phyloP scores from a whole-genome alignment of 163 green algal genomes.

The Chlamydomonas reinhardtii region DNA sequence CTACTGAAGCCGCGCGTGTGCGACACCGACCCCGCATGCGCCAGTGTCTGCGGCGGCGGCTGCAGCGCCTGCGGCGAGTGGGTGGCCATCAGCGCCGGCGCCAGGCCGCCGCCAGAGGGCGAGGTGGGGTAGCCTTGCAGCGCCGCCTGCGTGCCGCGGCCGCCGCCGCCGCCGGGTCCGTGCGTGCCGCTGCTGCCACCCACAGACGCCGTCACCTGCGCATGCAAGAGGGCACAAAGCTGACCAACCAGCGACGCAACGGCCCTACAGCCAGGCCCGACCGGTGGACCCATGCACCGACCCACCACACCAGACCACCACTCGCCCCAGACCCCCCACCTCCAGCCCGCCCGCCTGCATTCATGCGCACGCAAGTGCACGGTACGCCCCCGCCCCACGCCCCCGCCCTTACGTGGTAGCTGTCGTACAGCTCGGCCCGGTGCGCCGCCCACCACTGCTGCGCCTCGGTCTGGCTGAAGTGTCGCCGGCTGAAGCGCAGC shows the following conservation, averaged over 20 bases:
- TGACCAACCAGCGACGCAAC: no score
- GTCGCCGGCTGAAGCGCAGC: constrained; percentile 22
- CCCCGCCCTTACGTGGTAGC: background rate
- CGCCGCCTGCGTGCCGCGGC: background rate
- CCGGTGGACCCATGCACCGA: no score
- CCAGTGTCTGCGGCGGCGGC: background rate
- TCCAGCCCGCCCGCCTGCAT: no score
- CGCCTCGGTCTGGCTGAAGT: constrained; percentile 14
- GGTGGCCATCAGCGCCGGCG: background rate
- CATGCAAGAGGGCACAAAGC: background rate
- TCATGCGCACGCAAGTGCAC: no score
- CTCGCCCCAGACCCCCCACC: no score
- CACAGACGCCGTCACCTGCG: constrained; percentile 9
- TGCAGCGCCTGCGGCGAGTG: background rate
- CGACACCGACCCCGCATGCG: background rate
- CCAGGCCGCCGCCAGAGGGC: background rate
- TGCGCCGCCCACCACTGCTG: constrained; percentile 21
- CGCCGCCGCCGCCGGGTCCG: background rate
- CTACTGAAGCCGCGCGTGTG: constrained; percentile 28
- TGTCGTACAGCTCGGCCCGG: background rate
- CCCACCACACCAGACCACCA: background rate
- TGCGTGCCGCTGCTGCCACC: background rate
- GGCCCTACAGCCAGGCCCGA: no score
- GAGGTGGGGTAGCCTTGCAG: background rate
- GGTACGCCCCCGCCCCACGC: no score